These are phyloP conservation scores for Micractinium sp. DNA, from an alignment of 139 green algal genomes.

Conservation along the genomic window DNA sequence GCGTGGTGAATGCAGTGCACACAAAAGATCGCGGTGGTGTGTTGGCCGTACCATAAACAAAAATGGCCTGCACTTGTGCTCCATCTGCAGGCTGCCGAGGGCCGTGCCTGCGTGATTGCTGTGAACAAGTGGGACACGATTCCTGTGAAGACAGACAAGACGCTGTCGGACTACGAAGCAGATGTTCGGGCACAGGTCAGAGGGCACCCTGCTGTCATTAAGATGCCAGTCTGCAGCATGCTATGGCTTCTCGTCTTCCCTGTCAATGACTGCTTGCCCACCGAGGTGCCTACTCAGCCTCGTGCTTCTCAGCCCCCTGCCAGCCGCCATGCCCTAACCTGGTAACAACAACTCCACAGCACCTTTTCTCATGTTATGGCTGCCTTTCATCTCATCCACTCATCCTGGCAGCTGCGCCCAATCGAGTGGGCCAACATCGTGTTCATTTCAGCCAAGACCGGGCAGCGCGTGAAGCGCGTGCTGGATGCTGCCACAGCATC, in stretches of 20 bases:
- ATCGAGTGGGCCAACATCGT: conserved; percentile 91
- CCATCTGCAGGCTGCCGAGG: conserved; percentile 62
- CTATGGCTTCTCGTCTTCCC: too few relatives aligned
- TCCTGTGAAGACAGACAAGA: conserved; percentile 60
- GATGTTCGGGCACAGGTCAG: conserved; percentile 41
- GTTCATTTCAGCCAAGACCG: conserved; percentile 84
- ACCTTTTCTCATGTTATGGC: too few relatives aligned
- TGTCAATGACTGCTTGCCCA: too few relatives aligned
- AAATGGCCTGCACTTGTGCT: too few relatives aligned
- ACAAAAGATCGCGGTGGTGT: too few relatives aligned
- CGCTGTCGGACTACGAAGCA: conserved; percentile 53
- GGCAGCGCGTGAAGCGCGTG: conserved; percentile 79
- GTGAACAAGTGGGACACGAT: conserved; percentile 99
- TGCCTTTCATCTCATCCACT: too few relatives aligned
- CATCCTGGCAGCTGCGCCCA: conserved; percentile 72
- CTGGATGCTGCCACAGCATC: conserved; percentile 78
- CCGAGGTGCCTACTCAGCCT: too few relatives aligned
- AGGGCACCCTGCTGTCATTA: not conserved
- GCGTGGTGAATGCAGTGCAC: too few relatives aligned
- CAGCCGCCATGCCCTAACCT: too few relatives aligned
- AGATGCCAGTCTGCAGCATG: too few relatives aligned
- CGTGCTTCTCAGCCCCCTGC: not conserved
- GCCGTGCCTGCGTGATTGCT: conserved; percentile 89
- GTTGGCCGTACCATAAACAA: too few relatives aligned
- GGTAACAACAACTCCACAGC: too few relatives aligned